phyloP scores from a whole-genome alignment of 192 early-diverging fungal genomes.

The Phycomyces nitens region DNA sequence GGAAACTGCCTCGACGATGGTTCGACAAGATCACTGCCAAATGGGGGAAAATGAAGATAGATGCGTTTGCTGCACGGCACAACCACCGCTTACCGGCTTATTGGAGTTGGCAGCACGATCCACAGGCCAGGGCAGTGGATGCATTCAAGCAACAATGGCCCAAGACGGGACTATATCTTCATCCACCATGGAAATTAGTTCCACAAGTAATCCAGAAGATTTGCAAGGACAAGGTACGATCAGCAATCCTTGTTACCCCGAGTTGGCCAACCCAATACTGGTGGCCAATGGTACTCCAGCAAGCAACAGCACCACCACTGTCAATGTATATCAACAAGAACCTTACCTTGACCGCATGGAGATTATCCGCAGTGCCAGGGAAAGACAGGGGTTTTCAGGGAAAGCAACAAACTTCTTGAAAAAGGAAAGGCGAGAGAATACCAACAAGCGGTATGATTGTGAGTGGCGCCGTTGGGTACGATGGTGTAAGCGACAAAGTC shows the following conservation, averaged over 20 bases:
- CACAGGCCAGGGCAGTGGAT: slow-evolving; percentile 1
- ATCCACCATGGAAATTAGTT: slow-evolving; percentile 18
- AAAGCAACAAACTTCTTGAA: neutral
- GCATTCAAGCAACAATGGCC: slow-evolving; percentile 17
- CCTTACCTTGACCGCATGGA: neutral
- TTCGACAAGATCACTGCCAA: slow-evolving; percentile 6
- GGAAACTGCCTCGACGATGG: neutral
- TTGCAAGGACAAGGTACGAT: neutral
- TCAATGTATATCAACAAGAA: too few species aligned
- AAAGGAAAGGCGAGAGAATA: neutral
- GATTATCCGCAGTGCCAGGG: neutral
- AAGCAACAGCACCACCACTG: too few species aligned
- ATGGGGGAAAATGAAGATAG: neutral
- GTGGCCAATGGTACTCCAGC: slow-evolving; percentile 7
- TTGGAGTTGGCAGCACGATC: slow-evolving; percentile 5
- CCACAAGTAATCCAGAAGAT: slow-evolving; percentile 7
- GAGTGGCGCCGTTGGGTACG: neutral
- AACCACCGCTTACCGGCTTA: slow-evolving; percentile 2
- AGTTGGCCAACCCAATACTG: slow-evolving; percentile 8
- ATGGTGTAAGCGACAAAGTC: neutral
- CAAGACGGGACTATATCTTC: slow-evolving; percentile 11
- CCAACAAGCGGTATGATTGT: neutral
- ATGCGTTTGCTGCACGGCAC: slow-evolving; percentile 7
- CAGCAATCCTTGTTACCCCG: slow-evolving; percentile 4
- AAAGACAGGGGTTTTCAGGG: neutral